A percentile compares a stretch with the other conserved stretches of the same genome.
phyloP scores from a whole-genome alignment of 441 rosid species.

The Populus tomentosa region DNA sequence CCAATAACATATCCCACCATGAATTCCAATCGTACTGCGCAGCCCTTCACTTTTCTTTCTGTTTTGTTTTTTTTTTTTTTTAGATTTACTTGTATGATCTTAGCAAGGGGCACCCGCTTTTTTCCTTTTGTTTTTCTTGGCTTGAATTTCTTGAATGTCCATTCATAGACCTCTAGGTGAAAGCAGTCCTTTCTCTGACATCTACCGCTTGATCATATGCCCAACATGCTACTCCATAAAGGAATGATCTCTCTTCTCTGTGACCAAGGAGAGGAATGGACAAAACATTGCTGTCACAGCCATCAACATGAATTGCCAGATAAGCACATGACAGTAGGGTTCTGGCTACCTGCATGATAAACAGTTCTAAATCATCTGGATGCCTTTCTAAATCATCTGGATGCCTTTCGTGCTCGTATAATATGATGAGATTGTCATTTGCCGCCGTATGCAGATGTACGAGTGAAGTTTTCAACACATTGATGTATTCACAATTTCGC shows the following conservation, averaged over 20 bases:
- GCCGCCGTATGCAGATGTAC: conserved; percentile 4
- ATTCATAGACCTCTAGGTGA: neutral
- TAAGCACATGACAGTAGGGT: no score
- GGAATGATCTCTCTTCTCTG: no score
- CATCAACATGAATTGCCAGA: conserved; percentile 10
- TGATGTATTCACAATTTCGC: neutral
- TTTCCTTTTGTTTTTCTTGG: neutral
- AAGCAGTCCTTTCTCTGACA: neutral
- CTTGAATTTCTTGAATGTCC: neutral
- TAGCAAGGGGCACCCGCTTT: neutral
- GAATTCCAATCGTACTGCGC: neutral
- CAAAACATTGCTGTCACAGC: conserved; percentile 10
- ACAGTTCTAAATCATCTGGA: no score
- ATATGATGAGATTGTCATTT: conserved; percentile 7
- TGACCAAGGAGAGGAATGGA: neutral
- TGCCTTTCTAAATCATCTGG: no score
- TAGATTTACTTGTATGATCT: neutral
- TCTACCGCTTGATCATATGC: neutral
- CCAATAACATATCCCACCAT: neutral
- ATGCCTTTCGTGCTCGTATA: neutral
- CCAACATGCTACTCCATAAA: neutral
- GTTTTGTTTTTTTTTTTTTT: no score
- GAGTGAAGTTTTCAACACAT: conserved; percentile 6
- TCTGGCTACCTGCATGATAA: no score
- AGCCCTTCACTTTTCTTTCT: neutral